Evolutionary conservation across 2,329 filamentous ascomycete genomes (phyloP), one percentile per base, ranked within the genome.

Genomic region (Aspergillus felis): DNA sequence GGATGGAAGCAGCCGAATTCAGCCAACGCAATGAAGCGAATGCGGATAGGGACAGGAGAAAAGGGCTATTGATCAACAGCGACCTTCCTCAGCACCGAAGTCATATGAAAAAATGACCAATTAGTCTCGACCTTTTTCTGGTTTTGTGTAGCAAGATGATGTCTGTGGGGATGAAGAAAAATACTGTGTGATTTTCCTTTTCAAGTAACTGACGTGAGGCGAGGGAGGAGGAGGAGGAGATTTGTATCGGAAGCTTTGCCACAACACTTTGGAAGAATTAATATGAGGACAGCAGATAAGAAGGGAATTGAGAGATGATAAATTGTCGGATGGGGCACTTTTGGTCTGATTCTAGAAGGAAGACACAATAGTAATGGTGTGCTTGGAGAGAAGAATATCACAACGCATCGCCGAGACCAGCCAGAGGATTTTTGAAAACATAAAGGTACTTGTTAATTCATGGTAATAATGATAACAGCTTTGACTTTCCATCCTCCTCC

Each of bases 21-120:
- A 46, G 47, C 54, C 22, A 24, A 3, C 22, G 32, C 14, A 56
- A 57, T 24, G 27, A 49, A 29, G 49, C 44, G 17, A 27, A 44
- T 48, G 51, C 48, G 56, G 54, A 50, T 58, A 55, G 50, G 59
- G 59, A 56, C 54, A 57, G 57, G n/a, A 9, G 12, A 10, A 22
- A 32, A 59, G 50, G 41, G 41, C 55, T 57, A 63, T 61, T 56
- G 35, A 57, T 55, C 44, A 24, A 47, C 24, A 14, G 51, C 54
- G 53, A 49, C 0, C 32, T 38, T 17, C 14, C 51, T 51, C 42
- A 42, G 51, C 20, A 29, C 49, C 49, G 51, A 51, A 48, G 51
- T 20, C 63, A 62, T 61, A 65, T 64, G 61, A 59, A 61, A 59
- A 59, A 47, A 59, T 10, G 59, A 50, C 50, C 53, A 54, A 57